Base-by-base conservation (phyloP, 2,329 filamentous ascomycete genomes). In the Sporothrix protearum region DNA sequence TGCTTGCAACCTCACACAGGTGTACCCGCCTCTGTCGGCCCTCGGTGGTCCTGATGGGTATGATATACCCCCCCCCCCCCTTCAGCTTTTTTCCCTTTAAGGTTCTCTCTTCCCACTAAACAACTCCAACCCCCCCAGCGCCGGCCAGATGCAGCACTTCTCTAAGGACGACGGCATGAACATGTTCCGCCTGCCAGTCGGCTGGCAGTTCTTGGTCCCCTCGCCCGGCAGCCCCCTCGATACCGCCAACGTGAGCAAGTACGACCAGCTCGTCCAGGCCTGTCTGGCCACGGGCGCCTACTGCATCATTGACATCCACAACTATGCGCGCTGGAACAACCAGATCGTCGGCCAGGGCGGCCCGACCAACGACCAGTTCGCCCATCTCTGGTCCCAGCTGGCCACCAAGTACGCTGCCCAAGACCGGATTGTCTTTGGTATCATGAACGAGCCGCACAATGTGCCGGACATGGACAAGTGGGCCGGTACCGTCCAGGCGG, bases 391-490 rank as follows among this genome's bases (percentile, higher is more conserved):
- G 89, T 78, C 77, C 0, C 82, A 86, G 73, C 78, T 89, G 5
- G 89, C 89, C 0, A 81, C 80, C 0, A 87, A 87, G 76, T 92
- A 91, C 78, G 83, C 82, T 28, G 76, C 76, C 8, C 79, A 87
- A 63, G 77, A 82, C 47, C 87, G 85, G 73, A 80, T 91, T 30
- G 82, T 86, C 3, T 90, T 92, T 75, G 89, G 88, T 16, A 77
- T 92, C 64, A 91, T 92, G 89, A 92, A 92, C 79, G 90, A 89
- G 80, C 89, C 89, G 3, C 88, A 90, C 77, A 85, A 88, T 68
- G 78, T 87, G 70, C 71, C 57, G 1, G 84, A 88, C 76, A 82
- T 89, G 75, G 78, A 77, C 45, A 78, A 80, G 1, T 91, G 89
- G 89, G 88, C 86, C 0, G 78, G 82, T 4, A 88, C 87, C 0